phyloP scores from a whole-genome alignment of 2,329 filamentous ascomycete species.

The Colletotrichum echinochloae region DNA sequence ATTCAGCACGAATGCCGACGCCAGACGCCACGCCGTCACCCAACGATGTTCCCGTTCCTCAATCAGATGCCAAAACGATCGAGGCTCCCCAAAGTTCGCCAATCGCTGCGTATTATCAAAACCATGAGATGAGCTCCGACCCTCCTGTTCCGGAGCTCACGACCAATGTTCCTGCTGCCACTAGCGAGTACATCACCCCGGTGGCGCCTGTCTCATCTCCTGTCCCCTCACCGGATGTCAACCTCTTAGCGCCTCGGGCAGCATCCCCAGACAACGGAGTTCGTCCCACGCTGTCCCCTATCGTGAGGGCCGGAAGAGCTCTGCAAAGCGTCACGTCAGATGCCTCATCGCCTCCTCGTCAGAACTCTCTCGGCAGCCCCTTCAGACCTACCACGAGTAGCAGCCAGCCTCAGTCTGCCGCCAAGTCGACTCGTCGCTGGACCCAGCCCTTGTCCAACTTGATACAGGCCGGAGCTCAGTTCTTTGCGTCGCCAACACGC shows the following conservation, averaged over 20 bases:
- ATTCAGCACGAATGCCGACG: slow-evolving; percentile 61
- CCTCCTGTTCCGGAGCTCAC: slow-evolving; percentile 30
- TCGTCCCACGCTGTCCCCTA: slow-evolving; percentile 65
- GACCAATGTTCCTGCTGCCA: slow-evolving; percentile 12
- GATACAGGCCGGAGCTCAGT: slow-evolving; percentile 39
- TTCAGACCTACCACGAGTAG: slow-evolving; percentile 54
- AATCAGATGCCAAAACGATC: slow-evolving; percentile 37
- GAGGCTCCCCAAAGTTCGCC: slow-evolving; percentile 30
- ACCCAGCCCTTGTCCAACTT: slow-evolving; percentile 36
- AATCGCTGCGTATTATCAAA: slow-evolving; percentile 5
- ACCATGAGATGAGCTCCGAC: slow-evolving; percentile 23
- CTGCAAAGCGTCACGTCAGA: slow-evolving; percentile 70
- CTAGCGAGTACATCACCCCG: slow-evolving; percentile 49
- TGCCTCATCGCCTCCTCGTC: slow-evolving; percentile 66
- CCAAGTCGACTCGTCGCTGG: slow-evolving; percentile 37
- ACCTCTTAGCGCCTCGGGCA: slow-evolving; percentile 40
- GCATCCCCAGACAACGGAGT: slow-evolving; percentile 45
- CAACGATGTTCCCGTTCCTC: slow-evolving; percentile 25
- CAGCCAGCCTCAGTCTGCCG: slow-evolving; percentile 35
- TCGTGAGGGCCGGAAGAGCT: slow-evolving; percentile 67
- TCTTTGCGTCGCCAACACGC: slow-evolving; percentile 38
- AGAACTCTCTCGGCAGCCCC: slow-evolving; percentile 66
- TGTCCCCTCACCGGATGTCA: slow-evolving; percentile 43
- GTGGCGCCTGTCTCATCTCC: slow-evolving; percentile 53
- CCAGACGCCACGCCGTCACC: slow-evolving; percentile 65